Base-by-base conservation (phyloP, 768 basidiomycete genomes). In the Pulveroboletus sp. region DNA sequence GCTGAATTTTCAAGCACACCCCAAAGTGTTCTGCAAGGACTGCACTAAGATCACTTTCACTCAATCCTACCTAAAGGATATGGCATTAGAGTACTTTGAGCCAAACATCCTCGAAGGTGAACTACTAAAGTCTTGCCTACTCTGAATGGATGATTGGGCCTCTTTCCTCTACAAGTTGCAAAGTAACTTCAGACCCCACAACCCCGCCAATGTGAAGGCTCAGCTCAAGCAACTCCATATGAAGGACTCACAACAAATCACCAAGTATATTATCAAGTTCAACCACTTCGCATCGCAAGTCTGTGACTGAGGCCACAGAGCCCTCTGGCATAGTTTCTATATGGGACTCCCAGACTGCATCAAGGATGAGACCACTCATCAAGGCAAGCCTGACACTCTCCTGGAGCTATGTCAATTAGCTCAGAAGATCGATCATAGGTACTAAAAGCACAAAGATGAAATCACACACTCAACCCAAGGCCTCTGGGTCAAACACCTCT, bases 391-490 rank as follows among this genome's bases (percentile, higher is more conserved):
- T 5, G 6, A 9, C 37, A 38, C 6, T 1, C 37, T 38, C 19
- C 6, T 4, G 0, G 37, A 40, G 0, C 40, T 59, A 6, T 16
- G 35, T 1, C 1, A n/a, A 4, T 35, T 51, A 1, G 46, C 46
- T 1, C 60, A 52, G 12, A 11, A 11, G 0, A 43, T 53, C 17
- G 47, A 61, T 24, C 31, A 23, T 1, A 32, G 35, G 17, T 57
- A 61, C 27, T 61, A 52, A 55, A 40, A 59, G 33, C 37, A 20
- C 7, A 47, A 56, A 20, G 32, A 5, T 0, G 21, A 51, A 13
- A 16, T 48, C 14, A 5, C 0, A 4, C 23, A 8, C n/a, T 3
- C 36, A 52, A 38, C 5, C 25, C 25, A 27, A 27, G 9, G 9
- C 25, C 25, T 27, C 25, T 27, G 25, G 5, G 5, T 27, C 25